Evolutionary conservation across 1,139 yeast genomes (phyloP).

Genomic region (Geotrichum candidum): DNA sequence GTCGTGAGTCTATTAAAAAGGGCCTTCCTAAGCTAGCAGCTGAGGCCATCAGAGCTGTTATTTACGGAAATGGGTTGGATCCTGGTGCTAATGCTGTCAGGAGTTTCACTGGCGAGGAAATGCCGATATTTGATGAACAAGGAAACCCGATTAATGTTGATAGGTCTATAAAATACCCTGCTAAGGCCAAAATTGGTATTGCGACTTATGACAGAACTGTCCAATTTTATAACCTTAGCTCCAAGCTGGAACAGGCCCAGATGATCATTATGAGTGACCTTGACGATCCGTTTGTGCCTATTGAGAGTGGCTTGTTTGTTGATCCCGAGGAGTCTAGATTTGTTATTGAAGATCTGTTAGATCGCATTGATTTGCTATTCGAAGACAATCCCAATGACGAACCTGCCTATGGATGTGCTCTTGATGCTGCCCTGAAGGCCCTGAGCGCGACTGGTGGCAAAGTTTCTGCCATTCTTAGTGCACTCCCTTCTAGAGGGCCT

Average conservation of each 20-base stretch:
- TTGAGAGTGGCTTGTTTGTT: constrained; percentile 70
- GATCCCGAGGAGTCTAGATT: constrained; percentile 62
- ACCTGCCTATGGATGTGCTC: constrained; percentile 75
- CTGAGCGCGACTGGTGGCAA: constrained; percentile 77
- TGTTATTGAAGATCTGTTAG: constrained; percentile 63
- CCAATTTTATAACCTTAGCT: constrained; percentile 66
- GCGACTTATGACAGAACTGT: constrained; percentile 70
- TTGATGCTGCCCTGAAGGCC: constrained; percentile 63
- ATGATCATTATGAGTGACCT: constrained; percentile 65
- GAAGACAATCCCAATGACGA: constrained; percentile 49
- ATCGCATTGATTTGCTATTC: constrained; percentile 49
- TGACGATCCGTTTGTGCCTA: constrained; percentile 77
- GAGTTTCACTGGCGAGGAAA: constrained; percentile 20
- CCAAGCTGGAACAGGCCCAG: constrained; percentile 53
- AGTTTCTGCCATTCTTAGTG: constrained; percentile 59
- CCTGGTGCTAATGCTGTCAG: constrained; percentile 22
- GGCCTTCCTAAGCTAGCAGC: constrained; percentile 62
- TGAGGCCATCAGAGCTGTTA: constrained; percentile 61
- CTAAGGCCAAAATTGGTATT: constrained; percentile 54
- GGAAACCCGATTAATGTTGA: constrained; percentile 17
- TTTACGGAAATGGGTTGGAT: constrained; percentile 36
- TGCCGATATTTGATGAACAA: constrained; percentile 27
- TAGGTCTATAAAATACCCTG: constrained; percentile 31
- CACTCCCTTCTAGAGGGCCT: constrained; percentile 78
- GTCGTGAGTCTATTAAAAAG: constrained; percentile 55